A percentile compares a stretch with the other conserved stretches of the same genome.
Conservation (phyloP, 257 asterid species). For the Solanum etuberosum region DNA sequence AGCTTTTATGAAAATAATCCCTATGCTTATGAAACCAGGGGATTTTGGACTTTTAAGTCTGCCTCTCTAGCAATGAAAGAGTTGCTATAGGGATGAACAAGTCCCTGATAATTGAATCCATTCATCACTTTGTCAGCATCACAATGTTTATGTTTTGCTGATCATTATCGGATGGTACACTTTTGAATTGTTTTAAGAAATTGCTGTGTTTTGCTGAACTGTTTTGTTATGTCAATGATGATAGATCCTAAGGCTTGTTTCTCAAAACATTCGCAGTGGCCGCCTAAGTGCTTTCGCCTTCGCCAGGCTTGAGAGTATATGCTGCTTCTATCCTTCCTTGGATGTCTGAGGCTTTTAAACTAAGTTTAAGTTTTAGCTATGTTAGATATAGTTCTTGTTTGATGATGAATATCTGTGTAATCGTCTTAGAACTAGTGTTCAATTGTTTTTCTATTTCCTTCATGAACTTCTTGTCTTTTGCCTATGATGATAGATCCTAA, state of each 20-base stretch:
- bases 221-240: slow-evolving; percentile 19
- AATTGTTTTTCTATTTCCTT: too few species aligned
- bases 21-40: background rate
- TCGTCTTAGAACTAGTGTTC: too few species aligned
- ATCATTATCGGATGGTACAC: slow-evolving; percentile 27
- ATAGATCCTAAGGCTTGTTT: slow-evolving; percentile 55
- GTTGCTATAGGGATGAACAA: slow-evolving; percentile 27
- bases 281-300: slow-evolving; percentile 66
- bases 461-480: too few species aligned
- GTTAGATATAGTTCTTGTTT: background rate
- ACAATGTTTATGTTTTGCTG: slow-evolving; percentile 10
- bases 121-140: slow-evolving; percentile 39
- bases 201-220: background rate
- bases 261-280: slow-evolving; percentile 81
- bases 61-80: slow-evolving; percentile 10
- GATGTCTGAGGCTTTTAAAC: slow-evolving; percentile 47
- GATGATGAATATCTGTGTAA: too few species aligned
- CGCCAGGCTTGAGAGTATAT: slow-evolving; percentile 70
- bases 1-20: too few species aligned
- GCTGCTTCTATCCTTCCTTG: slow-evolving; percentile 76
- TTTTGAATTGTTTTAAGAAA: background rate
- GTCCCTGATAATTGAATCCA: slow-evolving; percentile 22
- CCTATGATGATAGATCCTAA: too few species aligned
- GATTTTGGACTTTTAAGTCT: slow-evolving; percentile 12
- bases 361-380: background rate